Percentiles rank a stretch among this genome's conserved stretches.
Evolutionary conservation across 805 yeast species (phyloP).

Genomic region (Candida nitratophila): DNA sequence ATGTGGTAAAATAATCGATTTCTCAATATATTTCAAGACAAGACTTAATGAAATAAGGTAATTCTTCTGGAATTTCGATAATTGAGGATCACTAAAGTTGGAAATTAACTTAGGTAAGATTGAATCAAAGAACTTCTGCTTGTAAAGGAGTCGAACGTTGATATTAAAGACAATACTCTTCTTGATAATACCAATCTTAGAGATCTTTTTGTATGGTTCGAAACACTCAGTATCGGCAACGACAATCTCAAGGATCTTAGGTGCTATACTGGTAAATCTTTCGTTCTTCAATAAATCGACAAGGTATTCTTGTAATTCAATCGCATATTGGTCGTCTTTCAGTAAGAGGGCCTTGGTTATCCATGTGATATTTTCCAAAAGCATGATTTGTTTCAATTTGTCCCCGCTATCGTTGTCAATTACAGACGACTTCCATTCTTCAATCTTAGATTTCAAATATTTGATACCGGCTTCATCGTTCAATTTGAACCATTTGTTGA

Average conservation of each 20-base stretch:
- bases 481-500: constrained; percentile 45
- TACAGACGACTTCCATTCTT: not conserved
- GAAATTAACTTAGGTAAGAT: constrained; percentile 50
- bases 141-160: constrained; percentile 61
- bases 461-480: not conserved
- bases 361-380: constrained; percentile 62
- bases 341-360: constrained; percentile 61
- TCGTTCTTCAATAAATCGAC: constrained; percentile 27
- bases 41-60: constrained; percentile 62
- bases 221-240: constrained; percentile 63
- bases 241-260: constrained; percentile 56
- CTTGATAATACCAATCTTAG: constrained; percentile 11
- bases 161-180: constrained; percentile 37
- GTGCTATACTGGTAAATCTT: constrained; percentile 26
- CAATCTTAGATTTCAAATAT: constrained; percentile 10
- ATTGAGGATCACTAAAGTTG: constrained; percentile 28
- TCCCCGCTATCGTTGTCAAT: not conserved
- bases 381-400: constrained; percentile 10
- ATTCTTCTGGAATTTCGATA: constrained; percentile 32
- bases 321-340: constrained; percentile 40
- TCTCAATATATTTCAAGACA: constrained; percentile 58
- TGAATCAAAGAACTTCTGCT: constrained; percentile 68
- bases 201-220: constrained; percentile 30
- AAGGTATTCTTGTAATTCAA: constrained; percentile 26
- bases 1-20: constrained; percentile 56